A percentile compares a stretch with the other conserved stretches of the same genome.
Evolutionary conservation across 495 filamentous ascomycete genomes (phyloP).

Genomic region (Xylaria curta): DNA sequence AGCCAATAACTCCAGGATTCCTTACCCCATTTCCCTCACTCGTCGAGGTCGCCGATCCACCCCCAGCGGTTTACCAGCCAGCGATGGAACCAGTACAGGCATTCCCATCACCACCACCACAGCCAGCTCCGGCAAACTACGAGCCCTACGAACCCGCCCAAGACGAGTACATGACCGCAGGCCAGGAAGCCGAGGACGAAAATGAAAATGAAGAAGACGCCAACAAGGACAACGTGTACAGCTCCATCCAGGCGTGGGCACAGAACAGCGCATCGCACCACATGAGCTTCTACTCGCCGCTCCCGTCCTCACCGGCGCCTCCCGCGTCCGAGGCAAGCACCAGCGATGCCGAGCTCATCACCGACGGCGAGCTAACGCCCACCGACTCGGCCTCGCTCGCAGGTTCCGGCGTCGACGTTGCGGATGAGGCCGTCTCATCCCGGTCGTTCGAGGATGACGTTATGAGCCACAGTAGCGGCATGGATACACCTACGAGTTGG

Average conservation of each 20-base stretch:
- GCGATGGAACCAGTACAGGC: not conserved
- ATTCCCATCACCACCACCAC: not conserved
- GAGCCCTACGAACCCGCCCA: conserved; percentile 46
- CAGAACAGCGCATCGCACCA: conserved; percentile 42
- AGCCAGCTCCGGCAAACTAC: not conserved
- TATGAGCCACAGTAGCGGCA: conserved; percentile 70
- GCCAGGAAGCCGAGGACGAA: conserved; percentile 40
- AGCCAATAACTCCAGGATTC: conserved; percentile 14
- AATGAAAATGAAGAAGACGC: conserved; percentile 10
- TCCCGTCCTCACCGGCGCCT: conserved; percentile 46
- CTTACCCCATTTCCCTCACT: conserved; percentile 28
- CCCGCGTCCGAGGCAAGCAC: conserved; percentile 38
- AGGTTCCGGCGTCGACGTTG: conserved; percentile 50
- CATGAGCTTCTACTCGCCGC: conserved; percentile 59
- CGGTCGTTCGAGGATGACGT: conserved; percentile 54
- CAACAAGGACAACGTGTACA: conserved; percentile 44
- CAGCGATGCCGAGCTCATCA: conserved; percentile 51
- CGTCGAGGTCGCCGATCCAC: conserved; percentile 39
- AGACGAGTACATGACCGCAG: conserved; percentile 55
- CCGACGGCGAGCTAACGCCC: conserved; percentile 57
- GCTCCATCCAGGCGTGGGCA: conserved; percentile 64
- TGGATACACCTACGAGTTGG: conserved; percentile 74
- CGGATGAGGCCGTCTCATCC: conserved; percentile 43
- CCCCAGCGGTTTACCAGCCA: not conserved
- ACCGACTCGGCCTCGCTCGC: conserved; percentile 56